These are phyloP conservation scores for Lepidium campestre DNA, from an alignment of 441 rosid genomes.

Conservation along the genomic window DNA sequence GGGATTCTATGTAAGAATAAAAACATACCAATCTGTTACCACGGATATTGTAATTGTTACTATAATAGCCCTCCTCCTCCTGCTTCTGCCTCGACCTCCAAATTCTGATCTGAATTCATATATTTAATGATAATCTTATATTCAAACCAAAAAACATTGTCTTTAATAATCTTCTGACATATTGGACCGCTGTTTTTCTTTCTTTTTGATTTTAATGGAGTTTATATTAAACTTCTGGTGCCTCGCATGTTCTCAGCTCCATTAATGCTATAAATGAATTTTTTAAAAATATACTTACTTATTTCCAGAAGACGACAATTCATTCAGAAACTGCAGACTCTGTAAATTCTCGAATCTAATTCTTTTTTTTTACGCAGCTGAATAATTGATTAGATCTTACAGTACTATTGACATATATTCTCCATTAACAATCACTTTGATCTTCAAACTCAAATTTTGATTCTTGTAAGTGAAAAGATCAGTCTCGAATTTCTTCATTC, in stretches of 20 bases:
- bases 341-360: slow-evolving; percentile 7
- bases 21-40: slow-evolving; percentile 4
- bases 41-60: not conserved
- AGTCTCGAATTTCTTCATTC: not conserved
- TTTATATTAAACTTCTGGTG: not conserved
- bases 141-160: not conserved
- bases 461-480: not conserved
- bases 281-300: not conserved
- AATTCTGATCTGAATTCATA: not conserved
- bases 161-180: slow-evolving; percentile 16
- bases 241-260: slow-evolving; percentile 1
- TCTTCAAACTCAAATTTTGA: not conserved
- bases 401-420: not conserved
- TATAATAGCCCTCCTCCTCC: not conserved
- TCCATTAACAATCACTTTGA: not conserved
- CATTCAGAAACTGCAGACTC: slow-evolving; percentile 2
- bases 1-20: slow-evolving; percentile 17
- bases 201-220: not conserved
- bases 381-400: not conserved
- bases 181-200: slow-evolving; percentile 14
- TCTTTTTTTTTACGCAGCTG: not conserved
- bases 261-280: not conserved
- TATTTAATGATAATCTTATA: not conserved
- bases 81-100: not conserved
- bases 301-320: slow-evolving; percentile 1